Percentiles rank a stretch among this genome's conserved stretches.
These are phyloP conservation scores for Moniliophthora roreri DNA, from an alignment of 1,284 basidiomycete species.

Conservation along the genomic window DNA sequence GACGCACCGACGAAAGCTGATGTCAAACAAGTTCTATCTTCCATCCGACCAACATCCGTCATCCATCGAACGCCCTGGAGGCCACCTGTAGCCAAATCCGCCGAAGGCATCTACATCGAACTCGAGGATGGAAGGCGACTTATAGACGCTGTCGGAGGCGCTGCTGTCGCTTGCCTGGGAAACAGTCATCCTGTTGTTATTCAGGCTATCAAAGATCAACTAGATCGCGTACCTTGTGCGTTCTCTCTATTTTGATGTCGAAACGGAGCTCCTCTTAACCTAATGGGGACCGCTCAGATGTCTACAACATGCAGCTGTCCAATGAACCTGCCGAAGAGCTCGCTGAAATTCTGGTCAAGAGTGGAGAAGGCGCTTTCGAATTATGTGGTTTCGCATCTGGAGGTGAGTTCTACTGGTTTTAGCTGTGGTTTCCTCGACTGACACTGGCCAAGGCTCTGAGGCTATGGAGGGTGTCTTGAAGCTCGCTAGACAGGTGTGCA, in stretches of 20 bases:
- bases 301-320: slow-evolving; percentile 79
- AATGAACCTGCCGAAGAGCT: slow-evolving; percentile 78
- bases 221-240: slow-evolving; percentile 72
- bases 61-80: slow-evolving; percentile 66
- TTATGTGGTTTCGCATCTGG: slow-evolving; percentile 70
- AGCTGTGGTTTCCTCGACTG: background rate
- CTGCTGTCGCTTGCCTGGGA: slow-evolving; percentile 81
- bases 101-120: slow-evolving; percentile 67
- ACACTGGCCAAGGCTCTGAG: slow-evolving; percentile 62
- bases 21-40: slow-evolving; percentile 12
- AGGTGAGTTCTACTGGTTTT: slow-evolving; percentile 46
- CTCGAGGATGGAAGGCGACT: slow-evolving; percentile 66
- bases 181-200: slow-evolving; percentile 70
- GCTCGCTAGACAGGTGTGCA: slow-evolving; percentile 66
- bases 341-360: slow-evolving; percentile 58
- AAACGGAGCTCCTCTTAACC: background rate
- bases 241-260: slow-evolving; percentile 5
- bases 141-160: slow-evolving; percentile 80
- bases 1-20: background rate
- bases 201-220: slow-evolving; percentile 74
- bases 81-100: slow-evolving; percentile 65
- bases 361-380: slow-evolving; percentile 72
- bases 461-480: slow-evolving; percentile 84
- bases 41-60: slow-evolving; percentile 37
- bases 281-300: slow-evolving; percentile 45